These are phyloP conservation scores for Syzygium aqueum DNA, from an alignment of 345 rosid genomes.

Conservation along the genomic window DNA sequence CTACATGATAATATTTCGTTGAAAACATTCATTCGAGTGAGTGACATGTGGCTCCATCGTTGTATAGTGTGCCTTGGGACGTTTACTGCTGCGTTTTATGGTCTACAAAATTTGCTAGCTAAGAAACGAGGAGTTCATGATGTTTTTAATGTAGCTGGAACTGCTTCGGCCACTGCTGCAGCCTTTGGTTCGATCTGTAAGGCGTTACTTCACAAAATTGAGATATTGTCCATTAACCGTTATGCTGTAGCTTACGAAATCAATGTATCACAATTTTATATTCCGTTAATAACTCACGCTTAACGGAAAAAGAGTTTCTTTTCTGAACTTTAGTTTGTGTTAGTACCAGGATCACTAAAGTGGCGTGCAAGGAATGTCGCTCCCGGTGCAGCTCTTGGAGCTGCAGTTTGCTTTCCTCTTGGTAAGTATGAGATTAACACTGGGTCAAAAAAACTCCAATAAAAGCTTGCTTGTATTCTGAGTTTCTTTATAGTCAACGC, in stretches of 20 bases:
- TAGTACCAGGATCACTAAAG: slow-evolving; percentile 78
- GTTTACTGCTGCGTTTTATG: slow-evolving; percentile 78
- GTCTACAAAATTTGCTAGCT: slow-evolving; percentile 71
- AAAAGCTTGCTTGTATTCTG: neutral
- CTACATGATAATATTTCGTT: neutral
- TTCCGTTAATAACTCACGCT: neutral
- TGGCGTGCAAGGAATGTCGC: slow-evolving; percentile 85
- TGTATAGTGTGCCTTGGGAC: slow-evolving; percentile 83
- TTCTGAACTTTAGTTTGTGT: neutral
- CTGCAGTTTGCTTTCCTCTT: slow-evolving; percentile 67
- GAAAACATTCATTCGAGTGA: slow-evolving; percentile 56
- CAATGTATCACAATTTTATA: neutral
- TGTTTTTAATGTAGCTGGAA: slow-evolving; percentile 73
- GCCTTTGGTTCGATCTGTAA: slow-evolving; percentile 76
- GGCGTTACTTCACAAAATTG: neutral
- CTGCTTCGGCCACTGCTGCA: slow-evolving; percentile 95
- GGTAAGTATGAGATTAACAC: slow-evolving; percentile 25
- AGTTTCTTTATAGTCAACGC: neutral
- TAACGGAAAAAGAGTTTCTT: neutral
- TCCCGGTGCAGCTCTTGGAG: slow-evolving; percentile 72
- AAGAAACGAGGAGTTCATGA: slow-evolving; percentile 78
- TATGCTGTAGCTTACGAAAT: neutral
- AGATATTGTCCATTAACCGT: neutral
- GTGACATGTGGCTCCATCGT: slow-evolving; percentile 78
- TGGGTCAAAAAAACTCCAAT: neutral